Percentiles rank a stretch among this genome's conserved stretches.
Evolutionary conservation across 768 basidiomycete species (phyloP).

Genomic region (Agaricus blazei): DNA sequence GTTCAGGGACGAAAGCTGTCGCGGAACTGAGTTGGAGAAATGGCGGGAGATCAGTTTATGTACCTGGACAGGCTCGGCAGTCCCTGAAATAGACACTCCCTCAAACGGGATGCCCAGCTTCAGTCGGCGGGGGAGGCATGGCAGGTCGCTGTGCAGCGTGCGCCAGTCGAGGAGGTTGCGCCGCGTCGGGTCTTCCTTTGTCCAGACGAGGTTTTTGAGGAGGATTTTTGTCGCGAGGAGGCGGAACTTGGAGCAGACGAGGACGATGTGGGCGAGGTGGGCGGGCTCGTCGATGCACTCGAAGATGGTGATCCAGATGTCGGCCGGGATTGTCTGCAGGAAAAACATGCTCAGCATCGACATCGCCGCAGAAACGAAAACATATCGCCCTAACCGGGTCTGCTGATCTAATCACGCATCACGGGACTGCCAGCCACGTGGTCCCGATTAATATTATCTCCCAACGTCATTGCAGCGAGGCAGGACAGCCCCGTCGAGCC

Average conservation of each 20-base stretch:
- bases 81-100: neutral
- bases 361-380: slow-evolving; percentile 8
- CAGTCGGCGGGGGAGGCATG: slow-evolving; percentile 16
- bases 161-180: slow-evolving; percentile 21
- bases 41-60: neutral
- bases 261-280: slow-evolving; percentile 17
- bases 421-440: neutral
- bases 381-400: slow-evolving; percentile 11
- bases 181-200: slow-evolving; percentile 13
- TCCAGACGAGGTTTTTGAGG: slow-evolving; percentile 21
- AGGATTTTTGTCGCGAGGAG: slow-evolving; percentile 20
- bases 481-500: too few species aligned
- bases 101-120: slow-evolving; percentile 20
- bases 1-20: neutral
- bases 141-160: slow-evolving; percentile 10
- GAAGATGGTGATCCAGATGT: slow-evolving; percentile 27
- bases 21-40: slow-evolving; percentile 1
- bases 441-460: neutral
- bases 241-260: slow-evolving; percentile 19
- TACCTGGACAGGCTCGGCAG: neutral
- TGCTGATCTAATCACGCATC: slow-evolving; percentile 4
- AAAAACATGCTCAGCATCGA: slow-evolving; percentile 9
- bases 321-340: slow-evolving; percentile 20
- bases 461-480: slow-evolving; percentile 4
- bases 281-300: slow-evolving; percentile 17